phyloP scores from a whole-genome alignment of 441 rosid species.

The Erodium trifolium region DNA sequence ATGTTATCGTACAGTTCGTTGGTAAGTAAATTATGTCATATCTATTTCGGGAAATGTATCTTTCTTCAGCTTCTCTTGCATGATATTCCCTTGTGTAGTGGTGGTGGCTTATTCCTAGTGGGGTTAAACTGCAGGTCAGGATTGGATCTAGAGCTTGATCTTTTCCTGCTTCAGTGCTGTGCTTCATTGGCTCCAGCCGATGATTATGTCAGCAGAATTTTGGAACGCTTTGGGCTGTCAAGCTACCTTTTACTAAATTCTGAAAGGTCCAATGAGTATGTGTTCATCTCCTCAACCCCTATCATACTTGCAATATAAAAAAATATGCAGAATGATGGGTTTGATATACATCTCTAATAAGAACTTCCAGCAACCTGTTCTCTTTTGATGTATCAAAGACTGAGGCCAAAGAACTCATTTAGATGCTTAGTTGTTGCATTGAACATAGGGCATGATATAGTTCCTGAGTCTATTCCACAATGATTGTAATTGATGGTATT shows the following conservation, averaged over 20 bases:
- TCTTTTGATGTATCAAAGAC: neutral
- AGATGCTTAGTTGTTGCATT: neutral
- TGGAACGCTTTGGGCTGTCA: conserved; percentile 75
- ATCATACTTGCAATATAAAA: neutral
- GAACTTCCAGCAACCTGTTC: neutral
- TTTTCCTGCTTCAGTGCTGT: conserved; percentile 94
- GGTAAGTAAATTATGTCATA: conserved; percentile 41
- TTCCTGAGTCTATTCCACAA: conserved; percentile 13
- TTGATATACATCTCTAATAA: neutral
- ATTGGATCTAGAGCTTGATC: conserved; percentile 92
- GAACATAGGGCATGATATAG: neutral
- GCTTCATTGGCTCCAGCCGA: conserved; percentile 95
- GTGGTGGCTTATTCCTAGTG: conserved; percentile 20
- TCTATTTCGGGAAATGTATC: conserved; percentile 4
- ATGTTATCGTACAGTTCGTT: conserved; percentile 75
- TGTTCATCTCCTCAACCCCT: conserved; percentile 18
- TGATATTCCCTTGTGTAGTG: conserved; percentile 6
- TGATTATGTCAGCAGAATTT: conserved; percentile 56
- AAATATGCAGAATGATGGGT: neutral
- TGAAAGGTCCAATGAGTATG: conserved; percentile 60
- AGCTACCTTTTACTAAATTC: conserved; percentile 53
- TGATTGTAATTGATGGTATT: conserved; percentile 15
- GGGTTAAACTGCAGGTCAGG: conserved; percentile 64
- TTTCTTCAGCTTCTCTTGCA: conserved; percentile 3
- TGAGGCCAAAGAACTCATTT: conserved; percentile 6